phyloP scores from a whole-genome alignment of 192 early-diverging fungal genomes.

The Pecoramyces ruminantium region DNA sequence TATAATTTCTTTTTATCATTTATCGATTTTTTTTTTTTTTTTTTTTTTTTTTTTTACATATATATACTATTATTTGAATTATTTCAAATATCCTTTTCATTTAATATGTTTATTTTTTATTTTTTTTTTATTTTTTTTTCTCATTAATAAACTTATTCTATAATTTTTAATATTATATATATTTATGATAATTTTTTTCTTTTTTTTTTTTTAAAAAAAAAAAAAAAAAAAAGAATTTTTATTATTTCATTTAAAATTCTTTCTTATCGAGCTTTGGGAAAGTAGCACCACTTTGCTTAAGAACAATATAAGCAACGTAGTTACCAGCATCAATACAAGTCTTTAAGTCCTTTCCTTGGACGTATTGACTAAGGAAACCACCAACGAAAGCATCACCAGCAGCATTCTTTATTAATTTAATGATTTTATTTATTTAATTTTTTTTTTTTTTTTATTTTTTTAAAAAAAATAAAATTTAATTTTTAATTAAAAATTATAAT shows the following conservation, averaged over 20 bases:
- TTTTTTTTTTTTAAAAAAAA: neutral
- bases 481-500: too few relatives aligned
- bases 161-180: neutral
- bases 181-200: neutral
- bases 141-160: too few relatives aligned
- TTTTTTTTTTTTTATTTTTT: too few relatives aligned
- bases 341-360: constrained; percentile 46
- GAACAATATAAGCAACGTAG: constrained; percentile 79
- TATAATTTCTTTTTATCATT: too few relatives aligned
- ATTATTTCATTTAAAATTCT: neutral
- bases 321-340: constrained; percentile 66
- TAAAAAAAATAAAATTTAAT: too few relatives aligned
- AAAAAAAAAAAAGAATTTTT: neutral
- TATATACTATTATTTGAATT: too few relatives aligned
- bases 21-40: too few relatives aligned
- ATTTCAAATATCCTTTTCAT: too few relatives aligned
- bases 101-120: too few relatives aligned
- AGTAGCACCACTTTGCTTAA: constrained; percentile 26
- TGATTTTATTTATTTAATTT: too few relatives aligned
- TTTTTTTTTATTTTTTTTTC: too few relatives aligned
- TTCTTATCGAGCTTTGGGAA: constrained; percentile 16
- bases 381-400: constrained; percentile 95
- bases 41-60: neutral
- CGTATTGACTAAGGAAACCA: constrained; percentile 74
- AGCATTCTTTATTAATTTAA: constrained; percentile 67